Percentiles rank a stretch among this genome's conserved stretches.
phyloP scores from a whole-genome alignment of 257 asterid genomes.

The Solanum dulcamara region DNA sequence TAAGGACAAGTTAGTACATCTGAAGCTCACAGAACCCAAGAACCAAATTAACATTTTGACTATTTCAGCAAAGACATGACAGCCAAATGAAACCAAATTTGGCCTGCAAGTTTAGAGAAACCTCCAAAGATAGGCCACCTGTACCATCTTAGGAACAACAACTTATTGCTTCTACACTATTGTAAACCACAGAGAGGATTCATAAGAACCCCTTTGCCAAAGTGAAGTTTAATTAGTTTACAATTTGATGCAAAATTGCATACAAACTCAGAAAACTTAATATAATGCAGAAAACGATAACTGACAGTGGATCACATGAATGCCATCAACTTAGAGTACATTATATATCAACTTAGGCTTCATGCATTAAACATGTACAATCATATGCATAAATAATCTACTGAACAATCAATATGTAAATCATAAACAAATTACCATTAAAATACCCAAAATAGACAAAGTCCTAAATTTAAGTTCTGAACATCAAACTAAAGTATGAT shows the following conservation, averaged over 20 bases:
- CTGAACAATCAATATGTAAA: no score
- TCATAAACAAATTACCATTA: no score
- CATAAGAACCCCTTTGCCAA: not conserved
- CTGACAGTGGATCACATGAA: not conserved
- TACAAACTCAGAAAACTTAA: not conserved
- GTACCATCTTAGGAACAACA: not conserved
- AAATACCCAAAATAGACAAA: no score
- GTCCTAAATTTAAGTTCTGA: not conserved
- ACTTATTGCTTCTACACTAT: not conserved
- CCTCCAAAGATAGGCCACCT: not conserved
- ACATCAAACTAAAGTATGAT: not conserved
- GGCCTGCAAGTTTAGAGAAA: not conserved
- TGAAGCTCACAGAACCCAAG: conserved; percentile 27
- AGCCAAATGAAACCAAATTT: not conserved
- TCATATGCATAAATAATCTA: no score
- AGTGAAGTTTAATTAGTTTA: not conserved
- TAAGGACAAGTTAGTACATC: conserved; percentile 17
- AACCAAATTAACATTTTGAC: conserved; percentile 7
- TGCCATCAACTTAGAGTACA: no score
- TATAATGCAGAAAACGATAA: not conserved
- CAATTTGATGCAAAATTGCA: not conserved
- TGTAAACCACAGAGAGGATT: not conserved
- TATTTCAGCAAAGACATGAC: not conserved
- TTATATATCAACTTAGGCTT: no score
- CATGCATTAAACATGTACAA: no score